Evolutionary conservation across 2,329 filamentous ascomycete species (phyloP), one percentile per base, ranked within the genome.

Genomic region (Alternaria angustiovoidea): DNA sequence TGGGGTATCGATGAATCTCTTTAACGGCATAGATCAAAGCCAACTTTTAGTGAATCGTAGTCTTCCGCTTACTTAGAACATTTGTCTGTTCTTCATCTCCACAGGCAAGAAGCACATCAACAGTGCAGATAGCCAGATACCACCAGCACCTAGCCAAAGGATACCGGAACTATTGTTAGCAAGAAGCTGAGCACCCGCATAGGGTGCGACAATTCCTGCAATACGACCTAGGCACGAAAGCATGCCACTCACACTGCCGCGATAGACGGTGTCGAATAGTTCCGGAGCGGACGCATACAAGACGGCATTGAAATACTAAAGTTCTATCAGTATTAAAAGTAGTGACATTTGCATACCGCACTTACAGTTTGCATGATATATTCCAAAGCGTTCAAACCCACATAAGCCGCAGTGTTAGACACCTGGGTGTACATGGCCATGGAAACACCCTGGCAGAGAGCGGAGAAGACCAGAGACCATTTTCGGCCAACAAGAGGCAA

Each of bases 341-440:
- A 18, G 18, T 18, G 18, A 18, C 18, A 18, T 5, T 16, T 8
- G 4, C 3, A 5, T 2, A 36, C 1, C 5, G 5, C 4, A 61
- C 68, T 62, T 54, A 72, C 70, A 26, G 71, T 74, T 53, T 74
- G 71, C 71, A 74, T 74, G n/a, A 74, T 70, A 49, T 74, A 74
- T 47, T 74, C 71, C 7, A 74, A 66, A 1, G 71, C 71, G 32
- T 74, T 74, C 20, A 74, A 24, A 2, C 71, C 71, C 8, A 74
- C 71, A 26, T 66, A 74, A 3, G 68, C 71, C 16, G 66, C 66
- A 5, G 71, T 73, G 9, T 58, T 67, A 16, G 58, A 59, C 2
- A 74, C 71, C 43, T 74, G 71, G 3, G 71, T 74, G 30, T 74
- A 74, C 69, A 74, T 71, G 18, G 71, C 71, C 71, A 74, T 74